phyloP scores from a whole-genome alignment of 2,329 filamentous ascomycete species.

The Colletotrichum navitas region DNA sequence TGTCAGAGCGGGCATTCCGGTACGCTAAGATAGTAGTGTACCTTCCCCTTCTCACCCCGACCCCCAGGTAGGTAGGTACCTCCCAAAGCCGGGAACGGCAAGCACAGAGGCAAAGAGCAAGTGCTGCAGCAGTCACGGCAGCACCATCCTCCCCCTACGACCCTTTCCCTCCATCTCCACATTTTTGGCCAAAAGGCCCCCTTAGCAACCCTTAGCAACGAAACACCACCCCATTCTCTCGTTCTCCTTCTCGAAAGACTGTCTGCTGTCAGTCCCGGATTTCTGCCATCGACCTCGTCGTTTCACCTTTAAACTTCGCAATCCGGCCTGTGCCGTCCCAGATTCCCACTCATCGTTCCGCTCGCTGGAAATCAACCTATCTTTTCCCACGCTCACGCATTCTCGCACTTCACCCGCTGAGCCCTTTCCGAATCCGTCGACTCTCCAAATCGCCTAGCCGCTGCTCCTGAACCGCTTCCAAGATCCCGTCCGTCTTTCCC shows the following conservation, averaged over 20 bases:
- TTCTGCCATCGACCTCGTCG: slow-evolving; percentile 41
- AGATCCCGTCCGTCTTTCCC: slow-evolving; percentile 18
- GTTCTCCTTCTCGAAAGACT: slow-evolving; percentile 42
- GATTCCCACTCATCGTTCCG: slow-evolving; percentile 38
- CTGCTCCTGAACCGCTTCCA: slow-evolving; percentile 25
- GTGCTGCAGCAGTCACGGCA: not conserved
- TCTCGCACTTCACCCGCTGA: slow-evolving; percentile 3
- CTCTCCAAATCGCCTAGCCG: slow-evolving; percentile 2
- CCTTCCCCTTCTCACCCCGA: slow-evolving; percentile 3
- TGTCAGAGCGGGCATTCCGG: slow-evolving; percentile 23
- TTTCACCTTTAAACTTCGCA: slow-evolving; percentile 43
- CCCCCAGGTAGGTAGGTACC: not conserved
- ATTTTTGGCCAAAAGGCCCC: slow-evolving; percentile 42
- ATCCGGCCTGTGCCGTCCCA: slow-evolving; percentile 42
- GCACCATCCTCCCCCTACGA: slow-evolving; percentile 20
- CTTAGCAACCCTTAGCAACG: slow-evolving; percentile 37
- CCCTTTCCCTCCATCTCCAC: slow-evolving; percentile 42
- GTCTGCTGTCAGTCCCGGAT: slow-evolving; percentile 42
- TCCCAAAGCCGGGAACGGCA: too few relatives aligned
- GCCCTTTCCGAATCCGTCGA: slow-evolving; percentile 29
- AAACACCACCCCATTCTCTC: slow-evolving; percentile 43
- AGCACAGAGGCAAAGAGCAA: not conserved
- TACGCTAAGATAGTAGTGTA: not conserved
- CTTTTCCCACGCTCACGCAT: slow-evolving; percentile 12
- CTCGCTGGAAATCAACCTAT: slow-evolving; percentile 32